Evolutionary conservation across 495 filamentous ascomycete genomes (phyloP).

Genomic region (Mytilinidion resinicola): DNA sequence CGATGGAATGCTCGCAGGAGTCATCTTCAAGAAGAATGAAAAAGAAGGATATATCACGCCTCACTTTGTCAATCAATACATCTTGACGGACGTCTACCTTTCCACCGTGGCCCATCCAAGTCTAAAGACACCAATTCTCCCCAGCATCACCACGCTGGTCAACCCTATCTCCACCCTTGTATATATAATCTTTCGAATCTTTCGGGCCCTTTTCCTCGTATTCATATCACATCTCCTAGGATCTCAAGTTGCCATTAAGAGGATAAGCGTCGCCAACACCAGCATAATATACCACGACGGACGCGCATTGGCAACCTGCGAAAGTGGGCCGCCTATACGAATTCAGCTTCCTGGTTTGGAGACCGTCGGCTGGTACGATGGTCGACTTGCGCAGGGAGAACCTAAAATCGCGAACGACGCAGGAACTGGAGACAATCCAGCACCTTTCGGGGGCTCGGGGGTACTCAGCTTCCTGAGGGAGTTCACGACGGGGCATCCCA

Average conservation of each 20-base stretch:
- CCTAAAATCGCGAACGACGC: constrained; percentile 15
- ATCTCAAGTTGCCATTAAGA: constrained; percentile 48
- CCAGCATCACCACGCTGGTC: constrained; percentile 56
- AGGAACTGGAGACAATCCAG: background rate
- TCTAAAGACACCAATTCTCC: constrained; percentile 48
- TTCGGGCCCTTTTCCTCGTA: constrained; percentile 48
- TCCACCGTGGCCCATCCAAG: constrained; percentile 41
- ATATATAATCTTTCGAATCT: constrained; percentile 41
- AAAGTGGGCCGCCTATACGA: constrained; percentile 60
- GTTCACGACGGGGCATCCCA: constrained; percentile 64
- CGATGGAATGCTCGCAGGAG: constrained; percentile 63
- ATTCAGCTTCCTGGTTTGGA: constrained; percentile 53
- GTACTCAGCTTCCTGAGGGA: constrained; percentile 52
- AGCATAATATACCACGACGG: constrained; percentile 58
- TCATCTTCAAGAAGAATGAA: constrained; percentile 44
- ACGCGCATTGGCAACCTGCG: constrained; percentile 57
- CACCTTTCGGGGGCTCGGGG: constrained; percentile 46
- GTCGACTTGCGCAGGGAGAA: constrained; percentile 46
- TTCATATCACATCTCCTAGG: constrained; percentile 49
- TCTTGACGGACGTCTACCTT: constrained; percentile 56
- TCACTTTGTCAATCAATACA: constrained; percentile 57
- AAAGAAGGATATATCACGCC: constrained; percentile 40
- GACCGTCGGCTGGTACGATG: constrained; percentile 63
- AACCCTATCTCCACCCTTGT: constrained; percentile 42
- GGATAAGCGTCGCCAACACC: constrained; percentile 61